Evolutionary conservation across 805 yeast species (phyloP).

Genomic region (Kockiozyma suomiensis): DNA sequence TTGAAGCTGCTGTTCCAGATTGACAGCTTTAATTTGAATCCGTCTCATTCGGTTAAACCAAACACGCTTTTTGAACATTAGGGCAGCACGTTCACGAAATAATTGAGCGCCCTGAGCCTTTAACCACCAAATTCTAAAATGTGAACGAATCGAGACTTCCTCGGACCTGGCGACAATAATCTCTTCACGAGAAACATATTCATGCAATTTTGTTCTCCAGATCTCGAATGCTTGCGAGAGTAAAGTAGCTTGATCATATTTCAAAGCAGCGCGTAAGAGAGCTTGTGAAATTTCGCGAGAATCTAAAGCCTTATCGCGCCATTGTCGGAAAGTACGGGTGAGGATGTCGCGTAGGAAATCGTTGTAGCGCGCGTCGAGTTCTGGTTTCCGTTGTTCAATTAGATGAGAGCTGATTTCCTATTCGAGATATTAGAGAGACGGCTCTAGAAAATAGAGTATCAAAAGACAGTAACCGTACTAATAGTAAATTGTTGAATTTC

Average conservation of each 20-base stretch:
- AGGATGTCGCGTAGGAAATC: slow-evolving; percentile 9
- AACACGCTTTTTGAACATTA: background rate
- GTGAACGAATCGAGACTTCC: background rate
- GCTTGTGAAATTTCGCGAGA: background rate
- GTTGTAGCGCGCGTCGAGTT: slow-evolving; percentile 19
- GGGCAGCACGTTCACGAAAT: background rate
- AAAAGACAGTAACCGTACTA: too few relatives aligned
- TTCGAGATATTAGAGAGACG: too few relatives aligned
- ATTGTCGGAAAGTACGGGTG: slow-evolving; percentile 5
- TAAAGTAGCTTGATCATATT: slow-evolving; percentile 21
- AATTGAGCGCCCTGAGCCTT: background rate
- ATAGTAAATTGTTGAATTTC: slow-evolving; percentile 23
- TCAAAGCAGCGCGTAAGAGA: slow-evolving; percentile 17
- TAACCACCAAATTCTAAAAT: background rate
- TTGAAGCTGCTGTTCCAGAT: background rate
- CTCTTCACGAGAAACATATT: slow-evolving; percentile 1
- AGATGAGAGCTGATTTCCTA: slow-evolving; percentile 20
- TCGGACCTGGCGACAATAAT: background rate
- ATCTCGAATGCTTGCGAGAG: slow-evolving; percentile 17
- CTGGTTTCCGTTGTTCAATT: slow-evolving; percentile 11
- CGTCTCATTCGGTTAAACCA: background rate
- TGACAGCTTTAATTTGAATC: background rate
- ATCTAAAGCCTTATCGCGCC: slow-evolving; percentile 12
- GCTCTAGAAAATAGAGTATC: too few relatives aligned
- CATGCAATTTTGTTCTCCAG: slow-evolving; percentile 19